These are phyloP conservation scores for Raffaelea ambrosiae DNA, from an alignment of 2,329 filamentous ascomycete genomes.

Conservation along the genomic window DNA sequence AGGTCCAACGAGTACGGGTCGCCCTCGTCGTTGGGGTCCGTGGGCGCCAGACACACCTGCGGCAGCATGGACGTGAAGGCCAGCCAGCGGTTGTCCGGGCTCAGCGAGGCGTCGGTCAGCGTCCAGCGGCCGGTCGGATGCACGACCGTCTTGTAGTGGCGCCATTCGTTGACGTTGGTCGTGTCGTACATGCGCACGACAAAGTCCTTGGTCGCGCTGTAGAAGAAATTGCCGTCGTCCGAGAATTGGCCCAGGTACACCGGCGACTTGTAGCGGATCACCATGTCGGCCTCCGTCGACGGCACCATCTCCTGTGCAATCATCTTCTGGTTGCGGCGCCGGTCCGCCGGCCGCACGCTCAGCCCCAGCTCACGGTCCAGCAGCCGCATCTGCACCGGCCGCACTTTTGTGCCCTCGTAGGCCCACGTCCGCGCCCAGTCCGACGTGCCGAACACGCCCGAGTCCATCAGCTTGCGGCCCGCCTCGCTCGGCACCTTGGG, in stretches of 20 bases:
- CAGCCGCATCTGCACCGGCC: slow-evolving; percentile 55
- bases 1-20: slow-evolving; percentile 78
- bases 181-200: slow-evolving; percentile 96
- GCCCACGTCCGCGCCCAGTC: slow-evolving; percentile 32
- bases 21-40: slow-evolving; percentile 71
- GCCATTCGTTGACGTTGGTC: slow-evolving; percentile 90
- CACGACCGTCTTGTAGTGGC: slow-evolving; percentile 82
- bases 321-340: slow-evolving; percentile 48
- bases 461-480: slow-evolving; percentile 71
- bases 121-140: slow-evolving; percentile 93
- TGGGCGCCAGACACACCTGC: slow-evolving; percentile 76
- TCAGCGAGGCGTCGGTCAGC: slow-evolving; percentile 85
- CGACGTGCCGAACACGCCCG: slow-evolving; percentile 69
- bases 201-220: slow-evolving; percentile 85
- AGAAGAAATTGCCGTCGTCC: slow-evolving; percentile 96
- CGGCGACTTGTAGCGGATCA: slow-evolving; percentile 76
- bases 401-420: slow-evolving; percentile 23
- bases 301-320: slow-evolving; percentile 72
- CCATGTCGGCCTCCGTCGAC: slow-evolving; percentile 67
- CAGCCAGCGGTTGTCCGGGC: slow-evolving; percentile 83
- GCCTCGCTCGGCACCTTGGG: slow-evolving; percentile 78
- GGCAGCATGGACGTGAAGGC: slow-evolving; percentile 86
- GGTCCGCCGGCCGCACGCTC: slow-evolving; percentile 34
- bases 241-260: slow-evolving; percentile 97
- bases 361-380: slow-evolving; percentile 75